phyloP scores from a whole-genome alignment of 2,329 filamentous ascomycete species.

The Fusarium sp. region DNA sequence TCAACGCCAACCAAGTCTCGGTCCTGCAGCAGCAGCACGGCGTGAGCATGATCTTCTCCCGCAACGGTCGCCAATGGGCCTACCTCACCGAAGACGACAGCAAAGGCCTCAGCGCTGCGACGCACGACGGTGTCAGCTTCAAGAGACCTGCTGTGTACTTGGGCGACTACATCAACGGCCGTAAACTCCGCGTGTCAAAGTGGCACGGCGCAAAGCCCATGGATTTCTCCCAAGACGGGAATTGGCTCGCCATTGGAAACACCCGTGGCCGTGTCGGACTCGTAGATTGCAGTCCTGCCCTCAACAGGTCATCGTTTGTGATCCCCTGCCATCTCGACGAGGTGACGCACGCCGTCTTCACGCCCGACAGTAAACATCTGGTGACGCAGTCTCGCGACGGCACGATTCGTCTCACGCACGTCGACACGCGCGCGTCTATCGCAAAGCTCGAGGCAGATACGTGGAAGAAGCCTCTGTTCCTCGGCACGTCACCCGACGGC shows the following conservation, averaged over 20 bases:
- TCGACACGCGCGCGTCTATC: slow-evolving; percentile 30
- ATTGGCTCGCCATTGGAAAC: slow-evolving; percentile 38
- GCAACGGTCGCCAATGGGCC: slow-evolving; percentile 37
- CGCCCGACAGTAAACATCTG: slow-evolving; percentile 37
- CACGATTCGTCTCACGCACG: slow-evolving; percentile 42
- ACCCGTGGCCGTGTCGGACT: slow-evolving; percentile 38
- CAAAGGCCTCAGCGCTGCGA: slow-evolving; percentile 31
- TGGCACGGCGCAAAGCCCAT: slow-evolving; percentile 39
- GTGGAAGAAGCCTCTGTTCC: slow-evolving; percentile 41
- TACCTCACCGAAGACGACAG: slow-evolving; percentile 42
- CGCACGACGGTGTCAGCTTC: slow-evolving; percentile 37
- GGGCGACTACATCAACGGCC: slow-evolving; percentile 40
- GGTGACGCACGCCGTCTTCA: slow-evolving; percentile 43
- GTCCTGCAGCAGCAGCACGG: slow-evolving; percentile 39
- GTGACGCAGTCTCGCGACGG: slow-evolving; percentile 43
- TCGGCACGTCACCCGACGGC: slow-evolving; percentile 44
- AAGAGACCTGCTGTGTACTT: slow-evolving; percentile 38
- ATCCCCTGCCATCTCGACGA: slow-evolving; percentile 40
- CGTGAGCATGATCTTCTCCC: slow-evolving; percentile 38
- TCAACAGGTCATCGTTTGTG: slow-evolving; percentile 27
- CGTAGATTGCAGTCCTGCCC: slow-evolving; percentile 29
- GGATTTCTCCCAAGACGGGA: slow-evolving; percentile 39
- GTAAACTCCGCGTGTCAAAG: slow-evolving; percentile 29
- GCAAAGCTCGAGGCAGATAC: slow-evolving; percentile 46
- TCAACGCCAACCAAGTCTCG: slow-evolving; percentile 33